phyloP scores from a whole-genome alignment of 2,329 filamentous ascomycete genomes.

The Geosmithia flava region DNA sequence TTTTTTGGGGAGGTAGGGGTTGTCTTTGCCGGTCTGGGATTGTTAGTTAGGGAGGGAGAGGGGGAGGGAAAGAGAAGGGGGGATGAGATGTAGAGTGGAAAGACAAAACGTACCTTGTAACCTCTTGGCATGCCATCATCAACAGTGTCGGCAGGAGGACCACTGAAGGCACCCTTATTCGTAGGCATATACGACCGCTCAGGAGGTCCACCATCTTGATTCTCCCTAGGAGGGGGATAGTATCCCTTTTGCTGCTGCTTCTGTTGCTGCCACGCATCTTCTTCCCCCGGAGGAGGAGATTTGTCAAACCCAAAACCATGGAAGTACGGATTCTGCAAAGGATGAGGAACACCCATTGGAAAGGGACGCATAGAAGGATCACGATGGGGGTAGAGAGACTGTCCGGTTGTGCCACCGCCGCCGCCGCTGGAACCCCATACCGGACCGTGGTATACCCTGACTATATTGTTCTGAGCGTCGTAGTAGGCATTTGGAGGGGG shows the following conservation, averaged over 20 bases:
- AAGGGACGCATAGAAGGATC: constrained; percentile 16
- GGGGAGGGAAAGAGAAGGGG: too few relatives aligned
- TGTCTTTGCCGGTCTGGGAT: background rate
- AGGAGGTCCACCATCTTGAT: too few relatives aligned
- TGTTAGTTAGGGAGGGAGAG: background rate
- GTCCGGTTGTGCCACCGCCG: constrained; percentile 11
- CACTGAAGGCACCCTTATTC: constrained; percentile 5
- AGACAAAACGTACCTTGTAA: constrained; percentile 7
- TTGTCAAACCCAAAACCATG: constrained; percentile 18
- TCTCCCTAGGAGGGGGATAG: background rate
- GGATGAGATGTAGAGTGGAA: background rate
- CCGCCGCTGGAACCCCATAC: constrained; percentile 34
- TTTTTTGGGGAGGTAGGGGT: constrained; percentile 1
- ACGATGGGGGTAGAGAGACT: constrained; percentile 30
- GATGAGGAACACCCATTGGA: constrained; percentile 29
- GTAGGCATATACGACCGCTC: too few relatives aligned
- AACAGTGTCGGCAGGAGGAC: constrained; percentile 8
- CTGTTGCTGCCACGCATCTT: constrained; percentile 5
- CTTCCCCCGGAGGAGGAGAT: constrained; percentile 7
- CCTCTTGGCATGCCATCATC: constrained; percentile 17
- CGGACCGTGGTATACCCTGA: constrained; percentile 45
- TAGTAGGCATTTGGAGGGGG: constrained; percentile 48
- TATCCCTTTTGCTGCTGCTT: too few relatives aligned
- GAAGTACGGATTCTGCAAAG: constrained; percentile 28
- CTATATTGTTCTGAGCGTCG: constrained; percentile 36